Evolutionary conservation across 2,329 filamentous ascomycete species (phyloP).

Genomic region (Cytospora paraplurivora): DNA sequence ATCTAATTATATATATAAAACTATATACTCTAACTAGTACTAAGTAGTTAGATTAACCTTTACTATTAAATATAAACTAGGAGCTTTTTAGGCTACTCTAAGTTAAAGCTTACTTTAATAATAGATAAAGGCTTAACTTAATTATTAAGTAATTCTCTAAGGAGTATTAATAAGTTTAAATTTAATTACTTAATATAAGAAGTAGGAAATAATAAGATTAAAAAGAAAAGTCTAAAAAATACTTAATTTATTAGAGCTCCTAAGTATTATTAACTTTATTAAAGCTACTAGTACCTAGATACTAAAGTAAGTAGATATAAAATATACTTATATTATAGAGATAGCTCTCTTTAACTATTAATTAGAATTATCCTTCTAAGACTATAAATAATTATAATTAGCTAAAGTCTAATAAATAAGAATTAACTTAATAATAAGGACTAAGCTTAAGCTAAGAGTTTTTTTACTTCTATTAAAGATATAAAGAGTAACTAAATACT

Average conservation of each 20-base stretch:
- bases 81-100: too few relatives aligned
- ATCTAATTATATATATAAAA: too few relatives aligned
- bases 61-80: too few relatives aligned
- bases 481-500: neutral
- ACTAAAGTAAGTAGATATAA: neutral
- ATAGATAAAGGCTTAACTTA: too few relatives aligned
- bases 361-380: neutral
- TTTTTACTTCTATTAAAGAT: neutral
- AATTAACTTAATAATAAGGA: neutral
- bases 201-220: neutral
- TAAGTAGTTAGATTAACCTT: too few relatives aligned
- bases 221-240: neutral
- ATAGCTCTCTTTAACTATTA: neutral
- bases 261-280: neutral
- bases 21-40: too few relatives aligned
- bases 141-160: too few relatives aligned
- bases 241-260: neutral
- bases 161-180: too few relatives aligned
- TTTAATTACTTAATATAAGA: too few relatives aligned
- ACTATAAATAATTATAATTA: neutral
- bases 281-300: neutral
- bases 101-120: too few relatives aligned
- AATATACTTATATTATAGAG: neutral
- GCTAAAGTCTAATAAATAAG: neutral
- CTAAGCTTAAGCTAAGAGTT: neutral